These are phyloP conservation scores for Cruciata laevipes DNA, from an alignment of 257 asterid species.

Conservation along the genomic window DNA sequence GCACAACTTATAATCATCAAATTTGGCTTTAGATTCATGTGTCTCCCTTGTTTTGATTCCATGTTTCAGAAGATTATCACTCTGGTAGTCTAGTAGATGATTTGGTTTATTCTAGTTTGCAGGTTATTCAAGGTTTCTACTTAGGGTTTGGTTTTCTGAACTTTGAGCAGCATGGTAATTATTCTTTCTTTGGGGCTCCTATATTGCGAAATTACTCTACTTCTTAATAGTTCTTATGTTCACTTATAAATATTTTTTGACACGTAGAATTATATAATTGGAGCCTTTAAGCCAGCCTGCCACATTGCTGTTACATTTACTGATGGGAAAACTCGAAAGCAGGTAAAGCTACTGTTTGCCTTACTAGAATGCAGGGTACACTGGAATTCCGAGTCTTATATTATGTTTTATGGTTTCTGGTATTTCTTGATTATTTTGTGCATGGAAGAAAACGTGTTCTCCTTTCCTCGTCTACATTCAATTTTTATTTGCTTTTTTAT, in stretches of 20 bases:
- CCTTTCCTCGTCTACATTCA: not conserved
- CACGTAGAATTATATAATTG: slow-evolving; percentile 70
- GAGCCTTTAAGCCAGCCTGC: slow-evolving; percentile 95
- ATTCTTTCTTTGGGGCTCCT: not conserved
- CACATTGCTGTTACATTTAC: slow-evolving; percentile 57
- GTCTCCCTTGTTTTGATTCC: not conserved
- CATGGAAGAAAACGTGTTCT: not conserved
- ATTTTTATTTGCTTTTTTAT: not conserved
- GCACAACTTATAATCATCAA: not conserved
- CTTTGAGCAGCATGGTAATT: slow-evolving; percentile 17
- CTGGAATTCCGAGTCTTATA: not conserved
- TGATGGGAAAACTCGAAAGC: slow-evolving; percentile 79
- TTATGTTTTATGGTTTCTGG: not conserved
- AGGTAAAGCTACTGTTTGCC: slow-evolving; percentile 35
- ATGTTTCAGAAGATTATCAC: not conserved
- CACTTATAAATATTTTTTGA: not conserved
- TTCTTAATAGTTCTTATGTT: not conserved
- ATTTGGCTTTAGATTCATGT: not conserved
- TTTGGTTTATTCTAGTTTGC: not conserved
- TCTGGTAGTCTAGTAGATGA: not conserved
- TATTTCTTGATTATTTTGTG: not conserved
- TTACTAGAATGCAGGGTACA: not conserved
- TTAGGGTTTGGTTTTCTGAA: slow-evolving; percentile 14
- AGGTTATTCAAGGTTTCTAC: slow-evolving; percentile 16
- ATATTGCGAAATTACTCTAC: not conserved